Conservation (phyloP, 2,329 filamentous ascomycete genomes). For the Leptodontidium sp. region DNA sequence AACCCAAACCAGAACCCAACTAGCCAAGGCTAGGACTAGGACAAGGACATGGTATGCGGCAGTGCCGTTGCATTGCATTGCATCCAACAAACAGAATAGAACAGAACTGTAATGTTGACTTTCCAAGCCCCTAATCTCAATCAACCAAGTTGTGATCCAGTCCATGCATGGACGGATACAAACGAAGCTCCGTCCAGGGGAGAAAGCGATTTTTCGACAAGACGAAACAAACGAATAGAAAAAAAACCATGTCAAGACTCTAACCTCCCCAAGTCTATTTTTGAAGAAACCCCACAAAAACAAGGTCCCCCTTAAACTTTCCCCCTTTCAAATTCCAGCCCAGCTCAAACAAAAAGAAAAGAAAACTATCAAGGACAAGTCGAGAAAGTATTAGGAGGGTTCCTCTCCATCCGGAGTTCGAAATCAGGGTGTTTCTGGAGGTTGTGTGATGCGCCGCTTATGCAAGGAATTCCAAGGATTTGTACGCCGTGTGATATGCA, state of each 20-base stretch:
- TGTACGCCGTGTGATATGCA: conserved; percentile 18
- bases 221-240: conserved; percentile 1
- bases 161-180: background rate
- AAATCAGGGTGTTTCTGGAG: background rate
- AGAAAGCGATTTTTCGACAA: background rate
- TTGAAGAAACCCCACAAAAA: conserved; percentile 14
- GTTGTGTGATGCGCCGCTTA: conserved; percentile 23
- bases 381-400: background rate
- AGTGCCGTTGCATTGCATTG: background rate
- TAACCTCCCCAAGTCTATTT: conserved; percentile 31
- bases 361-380: conserved; percentile 1
- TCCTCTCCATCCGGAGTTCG: background rate
- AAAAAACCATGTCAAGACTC: conserved; percentile 16
- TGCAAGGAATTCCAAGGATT: conserved; percentile 23
- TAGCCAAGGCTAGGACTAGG: no score
- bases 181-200: background rate
- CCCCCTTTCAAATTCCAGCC: background rate
- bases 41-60: background rate
- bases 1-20: no score
- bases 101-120: background rate
- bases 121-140: background rate
- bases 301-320: background rate
- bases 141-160: background rate
- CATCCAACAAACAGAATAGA: background rate
- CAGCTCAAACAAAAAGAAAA: conserved; percentile 9